These are phyloP conservation scores for Rubroshorea leprosula DNA, from an alignment of 345 rosid genomes.

Conservation along the genomic window DNA sequence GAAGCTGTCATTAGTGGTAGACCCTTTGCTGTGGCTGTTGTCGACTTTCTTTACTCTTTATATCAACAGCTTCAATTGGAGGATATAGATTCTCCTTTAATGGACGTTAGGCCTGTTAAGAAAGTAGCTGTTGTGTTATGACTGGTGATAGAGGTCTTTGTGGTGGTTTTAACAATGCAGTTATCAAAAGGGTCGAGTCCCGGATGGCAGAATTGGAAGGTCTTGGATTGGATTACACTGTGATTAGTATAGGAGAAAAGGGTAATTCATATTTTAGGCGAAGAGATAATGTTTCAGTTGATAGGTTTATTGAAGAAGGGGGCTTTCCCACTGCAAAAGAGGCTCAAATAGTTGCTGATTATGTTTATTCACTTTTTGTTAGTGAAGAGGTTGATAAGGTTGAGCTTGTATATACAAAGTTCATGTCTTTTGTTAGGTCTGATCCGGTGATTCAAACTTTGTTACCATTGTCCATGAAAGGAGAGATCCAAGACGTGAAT, in stretches of 20 bases:
- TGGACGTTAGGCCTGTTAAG: conserved; percentile 58
- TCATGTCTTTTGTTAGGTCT: conserved; percentile 70
- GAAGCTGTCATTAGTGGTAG: conserved; percentile 76
- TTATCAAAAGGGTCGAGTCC: conserved; percentile 49
- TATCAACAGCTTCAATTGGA: conserved; percentile 50
- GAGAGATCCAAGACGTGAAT: conserved; percentile 51
- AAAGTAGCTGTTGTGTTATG: conserved; percentile 63
- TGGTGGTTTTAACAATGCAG: conserved; percentile 74
- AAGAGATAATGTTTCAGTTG: conserved; percentile 39
- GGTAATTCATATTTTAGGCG: conserved; percentile 68
- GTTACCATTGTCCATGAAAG: conserved; percentile 53
- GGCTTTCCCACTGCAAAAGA: conserved; percentile 73
- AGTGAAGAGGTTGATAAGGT: conserved; percentile 84
- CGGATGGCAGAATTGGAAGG: conserved; percentile 53
- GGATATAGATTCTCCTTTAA: conserved; percentile 67
- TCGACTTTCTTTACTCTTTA: conserved; percentile 45
- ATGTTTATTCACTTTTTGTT: conserved; percentile 67
- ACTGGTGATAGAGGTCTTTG: conserved; percentile 77
- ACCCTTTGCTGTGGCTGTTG: conserved; percentile 61
- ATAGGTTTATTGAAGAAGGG: conserved; percentile 45
- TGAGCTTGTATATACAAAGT: conserved; percentile 76
- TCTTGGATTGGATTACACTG: conserved; percentile 50
- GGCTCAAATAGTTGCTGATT: conserved; percentile 78
- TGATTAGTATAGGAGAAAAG: conserved; percentile 77
- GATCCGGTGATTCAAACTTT: conserved; percentile 67